Conservation (phyloP, 306 rosid genomes). For the Begonia masoniana region DNA sequence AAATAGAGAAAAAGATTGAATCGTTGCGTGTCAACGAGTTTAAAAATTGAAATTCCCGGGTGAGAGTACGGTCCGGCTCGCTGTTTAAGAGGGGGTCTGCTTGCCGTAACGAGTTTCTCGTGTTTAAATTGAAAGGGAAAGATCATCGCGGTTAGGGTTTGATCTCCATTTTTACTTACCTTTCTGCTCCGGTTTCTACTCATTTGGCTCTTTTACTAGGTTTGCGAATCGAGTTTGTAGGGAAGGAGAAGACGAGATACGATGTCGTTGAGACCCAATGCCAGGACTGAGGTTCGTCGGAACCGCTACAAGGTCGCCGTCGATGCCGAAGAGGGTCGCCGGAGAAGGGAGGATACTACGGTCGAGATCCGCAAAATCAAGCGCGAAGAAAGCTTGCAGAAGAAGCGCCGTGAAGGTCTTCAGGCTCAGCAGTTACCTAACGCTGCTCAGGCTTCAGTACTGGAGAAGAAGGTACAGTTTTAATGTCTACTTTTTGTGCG, state of each 20-base stretch:
- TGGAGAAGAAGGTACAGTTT: constrained; percentile 56
- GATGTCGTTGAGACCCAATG: constrained; percentile 83
- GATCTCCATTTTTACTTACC: background rate
- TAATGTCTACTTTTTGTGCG: background rate
- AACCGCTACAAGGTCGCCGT: constrained; percentile 89
- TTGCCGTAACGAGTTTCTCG: too few relatives aligned
- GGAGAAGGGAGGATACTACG: constrained; percentile 81
- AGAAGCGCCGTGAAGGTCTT: constrained; percentile 89
- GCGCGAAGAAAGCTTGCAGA: constrained; percentile 77
- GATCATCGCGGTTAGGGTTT: background rate
- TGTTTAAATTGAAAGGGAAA: too few relatives aligned
- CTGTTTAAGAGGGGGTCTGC: too few relatives aligned
- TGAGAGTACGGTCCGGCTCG: too few relatives aligned
- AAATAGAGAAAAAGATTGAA: too few relatives aligned
- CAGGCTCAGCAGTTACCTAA: constrained; percentile 53
- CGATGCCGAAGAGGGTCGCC: constrained; percentile 87
- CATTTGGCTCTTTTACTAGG: background rate
- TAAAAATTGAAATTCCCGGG: too few relatives aligned
- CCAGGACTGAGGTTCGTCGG: constrained; percentile 84
- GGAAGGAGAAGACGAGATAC: constrained; percentile 5
- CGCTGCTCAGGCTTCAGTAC: constrained; percentile 31
- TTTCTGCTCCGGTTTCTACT: background rate
- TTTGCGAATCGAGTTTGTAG: background rate
- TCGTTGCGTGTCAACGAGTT: too few relatives aligned
- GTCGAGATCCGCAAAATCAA: constrained; percentile 93